Conservation (phyloP, 164 flowering plant genomes). For the Cinnamomum micranthum region DNA sequence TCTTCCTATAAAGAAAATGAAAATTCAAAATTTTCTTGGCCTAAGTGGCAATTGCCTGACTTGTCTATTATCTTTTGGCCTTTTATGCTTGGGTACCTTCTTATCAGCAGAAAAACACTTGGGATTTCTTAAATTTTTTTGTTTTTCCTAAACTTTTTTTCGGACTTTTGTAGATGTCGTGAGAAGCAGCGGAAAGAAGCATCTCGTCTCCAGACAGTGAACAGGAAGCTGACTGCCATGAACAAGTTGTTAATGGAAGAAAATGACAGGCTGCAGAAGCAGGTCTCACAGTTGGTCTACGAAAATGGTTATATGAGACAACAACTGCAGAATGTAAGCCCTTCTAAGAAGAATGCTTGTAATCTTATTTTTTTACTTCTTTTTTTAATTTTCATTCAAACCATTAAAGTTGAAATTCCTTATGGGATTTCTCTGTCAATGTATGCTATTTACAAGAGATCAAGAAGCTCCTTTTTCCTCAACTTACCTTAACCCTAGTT, state of each 20-base stretch:
- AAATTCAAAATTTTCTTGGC: too few relatives aligned
- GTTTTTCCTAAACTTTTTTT: too few relatives aligned
- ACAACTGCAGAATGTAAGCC: slow-evolving; percentile 55
- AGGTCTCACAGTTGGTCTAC: slow-evolving; percentile 75
- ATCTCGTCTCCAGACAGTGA: slow-evolving; percentile 72
- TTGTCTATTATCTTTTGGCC: background rate
- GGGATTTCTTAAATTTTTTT: too few relatives aligned
- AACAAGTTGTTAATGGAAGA: slow-evolving; percentile 92
- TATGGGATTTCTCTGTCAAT: too few relatives aligned
- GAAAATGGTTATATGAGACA: slow-evolving; percentile 80
- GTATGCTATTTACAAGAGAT: too few relatives aligned
- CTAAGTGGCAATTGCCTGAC: background rate
- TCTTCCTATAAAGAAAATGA: too few relatives aligned
- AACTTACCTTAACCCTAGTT: too few relatives aligned
- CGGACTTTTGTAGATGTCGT: slow-evolving; percentile 50
- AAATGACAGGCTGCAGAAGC: slow-evolving; percentile 87
- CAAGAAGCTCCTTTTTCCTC: too few relatives aligned
- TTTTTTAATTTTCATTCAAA: background rate
- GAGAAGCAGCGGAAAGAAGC: slow-evolving; percentile 90
- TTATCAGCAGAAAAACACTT: too few relatives aligned
- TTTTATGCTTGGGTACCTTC: background rate
- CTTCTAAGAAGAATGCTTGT: background rate
- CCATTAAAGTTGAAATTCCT: too few relatives aligned
- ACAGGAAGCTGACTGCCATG: slow-evolving; percentile 82
- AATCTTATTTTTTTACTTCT: background rate